Conservation (phyloP, 768 basidiomycete genomes). For the Lactarius psammicola region DNA sequence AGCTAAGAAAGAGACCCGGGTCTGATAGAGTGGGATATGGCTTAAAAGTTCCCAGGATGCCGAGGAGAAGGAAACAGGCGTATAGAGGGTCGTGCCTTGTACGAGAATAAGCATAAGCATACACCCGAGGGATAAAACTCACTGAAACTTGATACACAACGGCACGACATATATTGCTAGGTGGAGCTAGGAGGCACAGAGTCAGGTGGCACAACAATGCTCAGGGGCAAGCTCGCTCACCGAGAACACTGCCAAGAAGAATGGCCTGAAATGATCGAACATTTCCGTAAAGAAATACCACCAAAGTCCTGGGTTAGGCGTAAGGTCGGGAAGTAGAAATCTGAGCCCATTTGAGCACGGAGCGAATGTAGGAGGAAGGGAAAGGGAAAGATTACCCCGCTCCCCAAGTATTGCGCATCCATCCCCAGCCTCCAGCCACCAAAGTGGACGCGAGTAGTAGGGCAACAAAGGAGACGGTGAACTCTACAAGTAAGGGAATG, state of each 20-base stretch:
- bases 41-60: slow-evolving; percentile 82
- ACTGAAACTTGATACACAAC: slow-evolving; percentile 87
- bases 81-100: slow-evolving; percentile 81
- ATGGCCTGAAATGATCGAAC: slow-evolving; percentile 96
- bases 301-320: slow-evolving; percentile 92
- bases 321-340: slow-evolving; percentile 79
- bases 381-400: slow-evolving; percentile 55
- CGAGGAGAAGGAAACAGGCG: slow-evolving; percentile 70
- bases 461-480: slow-evolving; percentile 46
- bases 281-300: slow-evolving; percentile 99
- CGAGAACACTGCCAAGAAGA: slow-evolving; percentile 93
- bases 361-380: slow-evolving; percentile 3
- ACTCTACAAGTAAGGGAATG: slow-evolving; percentile 48
- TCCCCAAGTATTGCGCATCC: slow-evolving; percentile 83
- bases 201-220: neutral
- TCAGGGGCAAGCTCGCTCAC: slow-evolving; percentile 45
- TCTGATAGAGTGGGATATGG: slow-evolving; percentile 91
- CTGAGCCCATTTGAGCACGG: slow-evolving; percentile 41
- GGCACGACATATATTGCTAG: slow-evolving; percentile 80
- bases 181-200: slow-evolving; percentile 56
- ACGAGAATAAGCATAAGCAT: slow-evolving; percentile 6
- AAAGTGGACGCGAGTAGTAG: slow-evolving; percentile 54
- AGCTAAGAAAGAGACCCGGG: slow-evolving; percentile 78
- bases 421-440: slow-evolving; percentile 58
- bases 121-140: slow-evolving; percentile 30